Evolutionary conservation across 208 protist species (phyloP), one percentile per base, ranked within the genome.

Genomic region (Leishmania lainsoni): DNA sequence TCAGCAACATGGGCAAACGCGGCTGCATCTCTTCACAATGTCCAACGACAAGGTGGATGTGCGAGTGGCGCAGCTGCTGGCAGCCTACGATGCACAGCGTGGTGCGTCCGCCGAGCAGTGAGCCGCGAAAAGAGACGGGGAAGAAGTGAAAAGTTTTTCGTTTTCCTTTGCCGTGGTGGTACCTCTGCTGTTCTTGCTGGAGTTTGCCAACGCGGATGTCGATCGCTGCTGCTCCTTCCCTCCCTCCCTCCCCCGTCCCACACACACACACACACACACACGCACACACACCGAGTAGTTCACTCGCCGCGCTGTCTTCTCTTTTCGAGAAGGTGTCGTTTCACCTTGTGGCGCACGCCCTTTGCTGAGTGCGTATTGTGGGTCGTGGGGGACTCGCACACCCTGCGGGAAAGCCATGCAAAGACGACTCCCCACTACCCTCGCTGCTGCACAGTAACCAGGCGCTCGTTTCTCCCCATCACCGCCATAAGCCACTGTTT

Each of bases 11-110:
- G 69, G 52, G 48, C 49, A 84, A 4, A 66, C 59, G 2, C 81
- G 35, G 51, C 68, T 84, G 65, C 81, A 80, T 32, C 61, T 84
- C 56, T 84, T 84, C 61, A 81, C 76, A 0, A 80, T 84, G 81
- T 80, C 76, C 49, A 80, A 84, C 61, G 81, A 80, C 48, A 8
- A 63, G 48, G 81, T 78, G 32, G 81, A 81, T 78, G 70, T 61
- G 68, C 81, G 81, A 12, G 58, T 84, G 70, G 66, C 75, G 70
- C 81, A 84, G 59, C 75, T 84, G 76, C 58, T 84, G 32, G 58
- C 73, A 2, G 81, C 81, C 22, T 80, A 84, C 51, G 81, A 79
- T 32, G 52, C 71, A 59, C 73, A 26, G 22, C 61, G 49, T 5
- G 52, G 63, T 10, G 68, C 59, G 71, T 75, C 49, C 12, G 2